Evolutionary conservation across 208 protist genomes (phyloP).

Genomic region (Blastocrithidia nonstop): DNA sequence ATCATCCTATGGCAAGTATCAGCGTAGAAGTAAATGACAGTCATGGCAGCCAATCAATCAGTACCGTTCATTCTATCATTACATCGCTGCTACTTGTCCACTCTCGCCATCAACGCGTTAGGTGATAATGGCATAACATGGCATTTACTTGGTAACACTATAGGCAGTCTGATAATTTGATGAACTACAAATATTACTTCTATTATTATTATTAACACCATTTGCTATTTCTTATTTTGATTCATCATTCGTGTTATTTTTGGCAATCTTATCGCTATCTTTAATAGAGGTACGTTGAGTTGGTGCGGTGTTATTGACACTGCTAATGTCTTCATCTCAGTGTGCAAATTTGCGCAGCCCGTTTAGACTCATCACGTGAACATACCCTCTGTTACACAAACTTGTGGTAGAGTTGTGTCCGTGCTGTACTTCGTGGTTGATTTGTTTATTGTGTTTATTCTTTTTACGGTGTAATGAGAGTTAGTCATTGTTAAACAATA

Average conservation of each 20-base stretch:
- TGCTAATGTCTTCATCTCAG: conserved; percentile 27
- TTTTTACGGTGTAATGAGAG: not conserved
- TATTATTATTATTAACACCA: too few relatives aligned
- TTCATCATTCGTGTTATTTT: not conserved
- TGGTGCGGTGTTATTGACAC: conserved; percentile 8
- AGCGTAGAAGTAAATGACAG: conserved; percentile 38
- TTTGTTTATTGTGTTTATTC: not conserved
- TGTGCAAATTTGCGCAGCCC: conserved; percentile 61
- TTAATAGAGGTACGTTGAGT: too few relatives aligned
- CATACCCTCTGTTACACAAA: conserved; percentile 3
- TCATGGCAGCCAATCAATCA: conserved; percentile 50
- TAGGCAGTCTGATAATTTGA: too few relatives aligned
- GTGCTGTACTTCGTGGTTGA: not conserved
- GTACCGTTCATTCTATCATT: conserved; percentile 22
- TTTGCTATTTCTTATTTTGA: not conserved
- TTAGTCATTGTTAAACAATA: too few relatives aligned
- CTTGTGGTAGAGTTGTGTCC: not conserved
- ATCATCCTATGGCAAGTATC: conserved; percentile 54
- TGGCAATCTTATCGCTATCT: not conserved
- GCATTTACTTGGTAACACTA: conserved; percentile 13
- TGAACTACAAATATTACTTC: too few relatives aligned
- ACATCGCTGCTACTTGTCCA: conserved; percentile 40
- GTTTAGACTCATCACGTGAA: conserved; percentile 13
- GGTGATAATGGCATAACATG: conserved; percentile 16
- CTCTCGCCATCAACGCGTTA: conserved; percentile 60